These are phyloP conservation scores for Falciphora oryzae DNA, from an alignment of 2,329 filamentous ascomycete genomes.

Conservation along the genomic window DNA sequence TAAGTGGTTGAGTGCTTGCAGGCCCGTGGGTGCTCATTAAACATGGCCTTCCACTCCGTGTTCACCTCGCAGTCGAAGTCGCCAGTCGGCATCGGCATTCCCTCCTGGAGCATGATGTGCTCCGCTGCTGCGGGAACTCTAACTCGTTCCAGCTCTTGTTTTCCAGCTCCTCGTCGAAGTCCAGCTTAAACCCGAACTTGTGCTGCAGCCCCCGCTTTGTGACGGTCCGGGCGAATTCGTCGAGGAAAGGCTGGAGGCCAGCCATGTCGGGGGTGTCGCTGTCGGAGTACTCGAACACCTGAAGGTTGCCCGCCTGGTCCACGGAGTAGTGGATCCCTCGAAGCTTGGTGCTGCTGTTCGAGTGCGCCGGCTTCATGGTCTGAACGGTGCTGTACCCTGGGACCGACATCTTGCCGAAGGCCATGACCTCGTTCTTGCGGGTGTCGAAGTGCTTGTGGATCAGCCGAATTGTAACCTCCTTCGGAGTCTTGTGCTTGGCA, in stretches of 20 bases:
- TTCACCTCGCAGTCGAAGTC: no score
- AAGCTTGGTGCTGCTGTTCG: not conserved
- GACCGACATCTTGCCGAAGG: not conserved
- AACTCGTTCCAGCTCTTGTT: not conserved
- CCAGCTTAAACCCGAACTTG: not conserved
- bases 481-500: not conserved
- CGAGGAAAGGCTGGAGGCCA: not conserved
- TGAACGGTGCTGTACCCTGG: not conserved
- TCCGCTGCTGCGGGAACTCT: not conserved
- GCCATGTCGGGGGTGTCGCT: not conserved
- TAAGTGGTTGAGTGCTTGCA: no score
- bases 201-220: not conserved
- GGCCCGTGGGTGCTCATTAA: no score
- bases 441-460: not conserved
- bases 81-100: no score
- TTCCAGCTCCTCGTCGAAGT: not conserved
- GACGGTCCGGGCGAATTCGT: not conserved
- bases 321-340: not conserved
- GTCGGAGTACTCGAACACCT: not conserved
- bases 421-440: not conserved
- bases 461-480: not conserved
- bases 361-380: not conserved
- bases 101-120: no score
- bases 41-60: no score
- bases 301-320: not conserved